Evolutionary conservation across 2,329 filamentous ascomycete genomes (phyloP), one percentile per base, ranked within the genome.

Genomic region (Sporothrix luriei): DNA sequence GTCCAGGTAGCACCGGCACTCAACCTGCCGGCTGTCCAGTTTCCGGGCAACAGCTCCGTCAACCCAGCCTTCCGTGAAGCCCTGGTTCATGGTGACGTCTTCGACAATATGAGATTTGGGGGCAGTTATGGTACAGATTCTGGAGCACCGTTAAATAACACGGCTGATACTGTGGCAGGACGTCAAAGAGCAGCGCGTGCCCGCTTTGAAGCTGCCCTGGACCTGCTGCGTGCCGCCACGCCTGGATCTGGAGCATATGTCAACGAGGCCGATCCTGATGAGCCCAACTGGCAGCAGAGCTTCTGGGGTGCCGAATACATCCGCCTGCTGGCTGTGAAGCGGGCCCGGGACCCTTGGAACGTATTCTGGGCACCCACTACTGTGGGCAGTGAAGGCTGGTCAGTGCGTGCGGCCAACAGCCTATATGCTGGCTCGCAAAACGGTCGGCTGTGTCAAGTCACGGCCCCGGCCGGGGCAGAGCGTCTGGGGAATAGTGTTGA

Each of bases 321-420:
- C 57, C 59, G 67, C 16, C 68, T 75, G 40, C 26, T 70, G 29
- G 38, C 40, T 13, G 70, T 74, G 49, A 75, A 73, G 72, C 69
- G 68, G 11, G 51, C 29, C 19, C 68, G 70, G 10, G 74, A 75
- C 49, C 74, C 72, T 1, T 70, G 71, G 71, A 71, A 66, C 16
- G 16, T 75, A 16, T 74, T 75, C 52, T 75, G 72, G 69, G 80
- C 79, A 38, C 75, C 75, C 2, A 78, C 76, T 3, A 78, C 76
- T 14, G 80, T 83, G 29, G 82, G 80, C 0, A 82, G 79, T 72
- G 81, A 83, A 51, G 75, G 71, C 11, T 84, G 82, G 82, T 73
- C 69, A 24, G 77, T 82, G 7, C 75, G 75, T 4, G 76, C 73
- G 13, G 70, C 74, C 40, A 80, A 79, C 16, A 77, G 78, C 54